These are phyloP conservation scores for Eucalyptus globulus DNA, from an alignment of 345 rosid genomes.

Conservation along the genomic window DNA sequence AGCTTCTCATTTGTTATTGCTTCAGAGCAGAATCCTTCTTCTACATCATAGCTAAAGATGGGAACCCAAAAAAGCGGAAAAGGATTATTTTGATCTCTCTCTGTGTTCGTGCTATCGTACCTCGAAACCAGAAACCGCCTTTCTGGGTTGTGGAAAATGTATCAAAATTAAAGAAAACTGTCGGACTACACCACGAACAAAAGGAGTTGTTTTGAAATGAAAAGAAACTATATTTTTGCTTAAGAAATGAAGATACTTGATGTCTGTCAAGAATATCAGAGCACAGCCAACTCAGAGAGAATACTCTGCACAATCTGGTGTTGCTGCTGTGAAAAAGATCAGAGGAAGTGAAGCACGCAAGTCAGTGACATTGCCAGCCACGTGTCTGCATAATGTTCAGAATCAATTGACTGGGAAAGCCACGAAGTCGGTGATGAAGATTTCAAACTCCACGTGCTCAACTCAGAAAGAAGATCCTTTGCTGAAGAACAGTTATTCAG, in stretches of 20 bases:
- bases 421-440: no score
- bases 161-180: neutral
- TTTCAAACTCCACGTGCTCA: no score
- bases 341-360: no score
- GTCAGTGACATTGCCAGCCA: no score
- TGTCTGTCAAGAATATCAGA: neutral
- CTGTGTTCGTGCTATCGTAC: neutral
- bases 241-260: neutral
- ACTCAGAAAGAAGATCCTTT: no score
- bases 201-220: neutral
- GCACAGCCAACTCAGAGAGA: no score
- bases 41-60: neutral
- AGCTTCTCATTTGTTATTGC: neutral
- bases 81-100: neutral
- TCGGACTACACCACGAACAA: neutral
- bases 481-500: no score
- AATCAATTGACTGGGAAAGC: no score
- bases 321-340: no score
- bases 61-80: neutral
- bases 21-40: neutral
- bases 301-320: no score
- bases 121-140: neutral
- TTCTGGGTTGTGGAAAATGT: neutral
- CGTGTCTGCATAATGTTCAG: no score
- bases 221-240: neutral